Evolutionary conservation across 108 stramenopile species (phyloP).

Genomic region (Cyclotella sp.): DNA sequence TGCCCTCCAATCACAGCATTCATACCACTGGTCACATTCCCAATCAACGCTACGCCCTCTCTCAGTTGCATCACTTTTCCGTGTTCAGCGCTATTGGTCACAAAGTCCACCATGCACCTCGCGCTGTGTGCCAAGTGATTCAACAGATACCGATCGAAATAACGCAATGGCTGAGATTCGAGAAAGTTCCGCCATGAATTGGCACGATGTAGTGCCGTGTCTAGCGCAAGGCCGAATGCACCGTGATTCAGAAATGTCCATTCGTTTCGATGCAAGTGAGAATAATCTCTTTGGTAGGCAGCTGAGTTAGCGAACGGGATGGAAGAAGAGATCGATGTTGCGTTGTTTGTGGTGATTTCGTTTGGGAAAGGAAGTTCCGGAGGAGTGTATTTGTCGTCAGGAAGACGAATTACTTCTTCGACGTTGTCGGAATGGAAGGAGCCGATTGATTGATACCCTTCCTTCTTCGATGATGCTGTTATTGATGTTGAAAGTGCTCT

Average conservation of each 20-base stretch:
- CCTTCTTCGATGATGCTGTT: constrained; percentile 2
- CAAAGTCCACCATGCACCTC: constrained; percentile 62
- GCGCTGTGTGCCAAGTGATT: constrained; percentile 68
- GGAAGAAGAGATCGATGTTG: not conserved
- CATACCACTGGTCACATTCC: constrained; percentile 68
- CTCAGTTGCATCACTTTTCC: constrained; percentile 22
- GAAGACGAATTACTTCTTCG: constrained; percentile 55
- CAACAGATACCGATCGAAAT: constrained; percentile 76
- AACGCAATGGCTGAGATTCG: constrained; percentile 75
- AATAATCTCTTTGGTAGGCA: constrained; percentile 4
- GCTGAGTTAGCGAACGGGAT: constrained; percentile 24
- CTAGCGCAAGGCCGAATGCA: constrained; percentile 69
- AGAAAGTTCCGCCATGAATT: constrained; percentile 66
- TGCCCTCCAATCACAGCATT: constrained; percentile 74
- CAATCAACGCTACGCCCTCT: constrained; percentile 44
- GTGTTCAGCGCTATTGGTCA: not conserved
- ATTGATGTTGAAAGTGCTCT: too few species aligned
- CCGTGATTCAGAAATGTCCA: constrained; percentile 58
- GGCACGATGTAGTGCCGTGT: constrained; percentile 61
- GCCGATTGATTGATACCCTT: constrained; percentile 73
- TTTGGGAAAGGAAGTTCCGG: constrained; percentile 62
- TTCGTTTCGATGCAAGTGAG: constrained; percentile 20
- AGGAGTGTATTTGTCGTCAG: constrained; percentile 49
- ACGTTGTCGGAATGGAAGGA: constrained; percentile 78
- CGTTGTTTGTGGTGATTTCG: not conserved